Evolutionary conservation across 345 rosid species (phyloP).

Genomic region (Iberis pinnata): DNA sequence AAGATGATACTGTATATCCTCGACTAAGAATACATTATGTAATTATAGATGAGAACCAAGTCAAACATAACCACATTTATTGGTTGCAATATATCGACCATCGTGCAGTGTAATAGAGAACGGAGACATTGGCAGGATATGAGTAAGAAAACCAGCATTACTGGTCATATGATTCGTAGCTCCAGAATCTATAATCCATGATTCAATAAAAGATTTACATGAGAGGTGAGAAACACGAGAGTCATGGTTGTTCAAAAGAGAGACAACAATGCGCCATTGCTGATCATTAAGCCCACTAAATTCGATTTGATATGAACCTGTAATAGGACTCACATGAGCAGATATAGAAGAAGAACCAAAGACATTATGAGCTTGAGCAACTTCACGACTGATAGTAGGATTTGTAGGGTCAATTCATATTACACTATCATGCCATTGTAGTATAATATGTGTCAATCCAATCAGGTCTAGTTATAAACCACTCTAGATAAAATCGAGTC

Average conservation of each 20-base stretch:
- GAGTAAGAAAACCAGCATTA: too few species aligned
- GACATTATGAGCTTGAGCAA: neutral
- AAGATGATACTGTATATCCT: too few species aligned
- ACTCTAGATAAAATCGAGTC: too few species aligned
- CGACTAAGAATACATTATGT: neutral
- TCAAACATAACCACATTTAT: too few species aligned
- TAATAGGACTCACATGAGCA: too few species aligned
- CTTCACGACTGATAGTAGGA: too few species aligned
- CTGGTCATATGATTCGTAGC: neutral
- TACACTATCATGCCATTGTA: too few species aligned
- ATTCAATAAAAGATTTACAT: neutral
- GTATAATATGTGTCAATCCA: too few species aligned
- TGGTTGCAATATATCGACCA: neutral
- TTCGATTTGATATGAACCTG: neutral
- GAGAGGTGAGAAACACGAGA: neutral
- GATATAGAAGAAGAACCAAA: too few species aligned
- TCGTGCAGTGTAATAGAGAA: neutral
- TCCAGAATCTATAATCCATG: neutral
- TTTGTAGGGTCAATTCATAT: too few species aligned
- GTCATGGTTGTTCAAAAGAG: neutral
- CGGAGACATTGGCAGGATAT: neutral
- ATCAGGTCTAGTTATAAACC: too few species aligned
- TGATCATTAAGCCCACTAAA: neutral
- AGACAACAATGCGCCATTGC: neutral
- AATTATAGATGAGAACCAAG: accelerated